Evolutionary conservation across 805 yeast genomes (phyloP), one percentile per base, ranked within the genome.

Genomic region (Metschnikowia rubicola): DNA sequence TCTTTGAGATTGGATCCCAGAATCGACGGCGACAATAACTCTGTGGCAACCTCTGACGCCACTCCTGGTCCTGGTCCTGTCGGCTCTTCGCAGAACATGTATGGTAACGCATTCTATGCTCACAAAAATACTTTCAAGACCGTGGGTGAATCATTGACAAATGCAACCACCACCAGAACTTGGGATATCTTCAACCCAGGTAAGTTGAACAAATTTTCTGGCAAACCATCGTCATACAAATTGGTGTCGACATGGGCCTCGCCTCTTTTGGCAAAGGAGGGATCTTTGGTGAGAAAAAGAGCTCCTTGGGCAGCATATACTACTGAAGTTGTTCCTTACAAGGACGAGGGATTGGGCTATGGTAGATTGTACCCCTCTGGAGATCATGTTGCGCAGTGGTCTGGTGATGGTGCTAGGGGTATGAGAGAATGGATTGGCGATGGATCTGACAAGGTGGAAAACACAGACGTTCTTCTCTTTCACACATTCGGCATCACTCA

Each of bases 401-500:
- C 83, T 50, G 88, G 88, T 64, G 87, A 81, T 53, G 86, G 85
- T 52, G 57, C 70, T 39, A 62, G 79, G 60, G 87, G 87, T 61
- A 80, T 81, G 80, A 77, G 81, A 67, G 75, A 77, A 54, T 83
- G 88, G 88, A 68, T 79, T 51, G 86, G 82, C 46, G 82, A 83
- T 57, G 86, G 85, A 49, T 41, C 66, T 7, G 87, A 74, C 47
- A 63, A 64, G 17, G 70, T 83, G 59, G 85, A 80, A 55, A 75
- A 83, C 70, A 82, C 88, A 35, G 94, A 87, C 63, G 77, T 86
- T 51, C 77, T 86, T 44, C 70, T 83, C 59, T 87, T 81, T 82
- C 91, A 86, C 67, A 86, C 92, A 29, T 86, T 87, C 60, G 94
- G 94, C 60, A 80, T 86, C 56, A 82, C 92, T 31, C 95, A 86